Evolutionary conservation across 2,329 filamentous ascomycete genomes (phyloP).

Genomic region (Alternaria arbusti): DNA sequence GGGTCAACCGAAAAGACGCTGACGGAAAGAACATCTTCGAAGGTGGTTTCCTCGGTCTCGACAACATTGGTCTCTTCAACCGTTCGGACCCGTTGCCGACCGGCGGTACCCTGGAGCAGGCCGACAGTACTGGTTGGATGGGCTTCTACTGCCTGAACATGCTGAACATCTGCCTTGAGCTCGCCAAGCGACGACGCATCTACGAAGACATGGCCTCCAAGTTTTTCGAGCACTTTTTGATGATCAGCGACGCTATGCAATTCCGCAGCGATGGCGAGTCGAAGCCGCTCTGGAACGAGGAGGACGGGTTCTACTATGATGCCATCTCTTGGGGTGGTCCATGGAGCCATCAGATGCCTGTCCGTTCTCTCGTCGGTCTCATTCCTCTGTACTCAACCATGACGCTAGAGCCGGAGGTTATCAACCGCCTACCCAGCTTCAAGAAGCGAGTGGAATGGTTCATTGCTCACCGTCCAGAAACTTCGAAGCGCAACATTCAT

Average conservation of each 20-base stretch:
- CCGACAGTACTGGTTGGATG: constrained; percentile 99
- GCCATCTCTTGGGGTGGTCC: constrained; percentile 96
- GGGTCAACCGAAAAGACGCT: constrained; percentile 94
- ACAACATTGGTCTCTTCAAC: constrained; percentile 98
- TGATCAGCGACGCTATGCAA: constrained; percentile 97
- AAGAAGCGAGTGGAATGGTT: constrained; percentile 96
- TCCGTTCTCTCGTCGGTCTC: constrained; percentile 88
- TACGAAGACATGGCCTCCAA: constrained; percentile 98
- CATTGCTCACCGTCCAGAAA: constrained; percentile 81
- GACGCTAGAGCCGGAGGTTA: constrained; percentile 90
- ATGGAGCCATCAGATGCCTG: constrained; percentile 89
- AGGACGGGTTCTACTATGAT: constrained; percentile 98
- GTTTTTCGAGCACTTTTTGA: constrained; percentile 98
- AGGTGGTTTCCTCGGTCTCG: constrained; percentile 90
- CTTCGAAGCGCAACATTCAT: constrained; percentile 92
- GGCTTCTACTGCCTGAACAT: constrained; percentile 96
- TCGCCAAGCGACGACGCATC: constrained; percentile 91
- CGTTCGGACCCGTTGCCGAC: constrained; percentile 93
- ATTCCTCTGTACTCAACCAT: constrained; percentile 93
- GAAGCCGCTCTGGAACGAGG: constrained; percentile 91
- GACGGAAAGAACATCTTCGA: constrained; percentile 98
- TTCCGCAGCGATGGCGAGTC: constrained; percentile 71
- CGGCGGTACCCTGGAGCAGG: constrained; percentile 91
- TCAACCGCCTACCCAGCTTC: constrained; percentile 90
- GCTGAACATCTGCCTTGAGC: constrained; percentile 94